These are phyloP conservation scores for Tubosaeta brunneosetosa DNA, from an alignment of 768 basidiomycete species.

Conservation along the genomic window DNA sequence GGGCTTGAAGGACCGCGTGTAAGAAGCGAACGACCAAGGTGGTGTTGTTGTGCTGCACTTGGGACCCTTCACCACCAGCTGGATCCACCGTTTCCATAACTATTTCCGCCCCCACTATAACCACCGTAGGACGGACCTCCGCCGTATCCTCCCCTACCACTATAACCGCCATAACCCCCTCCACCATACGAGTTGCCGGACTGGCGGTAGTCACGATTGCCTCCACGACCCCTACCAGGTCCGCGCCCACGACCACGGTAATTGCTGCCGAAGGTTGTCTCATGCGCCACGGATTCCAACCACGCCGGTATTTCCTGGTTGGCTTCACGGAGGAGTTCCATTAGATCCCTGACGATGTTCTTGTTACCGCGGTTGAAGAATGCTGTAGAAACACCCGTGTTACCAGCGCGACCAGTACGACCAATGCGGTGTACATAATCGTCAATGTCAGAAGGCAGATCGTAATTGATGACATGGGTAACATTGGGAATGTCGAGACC, in stretches of 20 bases:
- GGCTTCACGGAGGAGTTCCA: conserved; percentile 92
- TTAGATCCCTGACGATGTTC: conserved; percentile 85
- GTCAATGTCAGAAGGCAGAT: conserved; percentile 95
- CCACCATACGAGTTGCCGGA: conserved; percentile 26
- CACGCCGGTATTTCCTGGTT: conserved; percentile 92
- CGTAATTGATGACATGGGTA: conserved; percentile 97
- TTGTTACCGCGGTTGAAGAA: conserved; percentile 95
- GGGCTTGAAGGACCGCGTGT: conserved; percentile 12
- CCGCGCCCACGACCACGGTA: conserved; percentile 55
- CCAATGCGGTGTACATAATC: conserved; percentile 99
- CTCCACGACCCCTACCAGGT: conserved; percentile 34
- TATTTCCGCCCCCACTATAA: conserved; percentile 26
- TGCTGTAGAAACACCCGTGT: conserved; percentile 91
- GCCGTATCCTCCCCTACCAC: conserved; percentile 41
- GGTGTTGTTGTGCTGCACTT: conserved; percentile 7
- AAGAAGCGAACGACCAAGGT: conserved; percentile 7
- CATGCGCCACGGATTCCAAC: conserved; percentile 83
- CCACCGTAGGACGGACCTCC: conserved; percentile 33
- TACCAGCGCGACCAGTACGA: conserved; percentile 98
- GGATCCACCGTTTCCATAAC: conserved; percentile 31
- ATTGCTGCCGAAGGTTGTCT: conserved; percentile 65
- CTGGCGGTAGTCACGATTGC: conserved; percentile 33
- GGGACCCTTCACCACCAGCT: conserved; percentile 46
- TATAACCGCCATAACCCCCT: conserved; percentile 31
- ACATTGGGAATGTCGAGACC: conserved; percentile 99